phyloP scores from a whole-genome alignment of 169 alveolate genomes.

The Plasmodium vivax region DNA sequence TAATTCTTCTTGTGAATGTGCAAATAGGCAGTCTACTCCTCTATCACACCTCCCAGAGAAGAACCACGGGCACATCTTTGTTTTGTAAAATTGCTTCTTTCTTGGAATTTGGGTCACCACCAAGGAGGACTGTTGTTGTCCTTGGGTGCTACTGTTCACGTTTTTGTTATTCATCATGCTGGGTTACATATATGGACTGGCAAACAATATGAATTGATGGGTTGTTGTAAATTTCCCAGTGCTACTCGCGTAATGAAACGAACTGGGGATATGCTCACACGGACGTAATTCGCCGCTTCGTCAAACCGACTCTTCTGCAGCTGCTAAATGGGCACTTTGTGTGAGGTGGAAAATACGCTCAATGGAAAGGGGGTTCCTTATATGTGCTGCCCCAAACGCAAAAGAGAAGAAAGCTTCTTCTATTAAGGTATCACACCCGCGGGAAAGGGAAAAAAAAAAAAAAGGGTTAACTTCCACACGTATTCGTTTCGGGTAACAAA shows the following conservation, averaged over 20 bases:
- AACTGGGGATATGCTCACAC: background rate
- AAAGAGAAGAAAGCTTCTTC: background rate
- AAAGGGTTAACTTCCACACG: background rate
- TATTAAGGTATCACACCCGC: background rate
- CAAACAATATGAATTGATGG: background rate
- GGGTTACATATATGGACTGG: background rate
- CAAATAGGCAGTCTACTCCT: conserved; percentile 88
- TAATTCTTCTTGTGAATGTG: conserved; percentile 89
- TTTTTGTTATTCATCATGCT: conserved; percentile 37
- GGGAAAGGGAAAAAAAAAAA: background rate
- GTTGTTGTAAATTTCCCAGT: background rate
- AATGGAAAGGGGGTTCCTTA: background rate
- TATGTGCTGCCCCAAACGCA: background rate
- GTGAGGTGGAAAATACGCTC: background rate
- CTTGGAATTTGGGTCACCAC: conserved; percentile 62
- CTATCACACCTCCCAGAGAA: conserved; percentile 82
- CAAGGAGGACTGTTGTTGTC: conserved; percentile 19
- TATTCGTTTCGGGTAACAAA: background rate
- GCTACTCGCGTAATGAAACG: background rate
- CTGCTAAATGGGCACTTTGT: background rate
- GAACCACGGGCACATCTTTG: conserved; percentile 73
- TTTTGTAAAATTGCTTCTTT: conserved; percentile 67
- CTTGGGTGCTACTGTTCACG: background rate
- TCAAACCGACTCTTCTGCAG: background rate
- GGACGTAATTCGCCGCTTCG: background rate